These are phyloP conservation scores for Leavenworthia alabamica DNA, from an alignment of 345 rosid genomes.

Conservation along the genomic window DNA sequence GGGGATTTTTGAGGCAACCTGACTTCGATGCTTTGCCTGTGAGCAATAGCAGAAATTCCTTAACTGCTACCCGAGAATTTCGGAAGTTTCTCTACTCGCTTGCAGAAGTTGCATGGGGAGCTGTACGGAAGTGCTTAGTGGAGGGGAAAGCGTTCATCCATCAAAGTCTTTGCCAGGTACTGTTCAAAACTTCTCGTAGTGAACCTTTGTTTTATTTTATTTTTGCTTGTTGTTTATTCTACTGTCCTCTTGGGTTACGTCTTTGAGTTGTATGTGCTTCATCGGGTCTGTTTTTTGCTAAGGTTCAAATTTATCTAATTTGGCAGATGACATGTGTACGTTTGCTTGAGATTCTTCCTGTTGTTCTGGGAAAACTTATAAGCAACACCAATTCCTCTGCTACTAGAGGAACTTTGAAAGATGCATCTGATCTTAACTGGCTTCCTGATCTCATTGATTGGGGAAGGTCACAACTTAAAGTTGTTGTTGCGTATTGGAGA, in stretches of 20 bases:
- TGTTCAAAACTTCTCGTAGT: not conserved
- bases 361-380: slow-evolving; percentile 50
- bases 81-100: slow-evolving; percentile 44
- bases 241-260: slow-evolving; percentile 1
- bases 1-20: slow-evolving; percentile 82
- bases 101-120: slow-evolving; percentile 62
- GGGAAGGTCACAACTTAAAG: slow-evolving; percentile 89
- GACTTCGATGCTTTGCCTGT: slow-evolving; percentile 35
- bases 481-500: slow-evolving; percentile 77
- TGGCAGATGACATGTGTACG: slow-evolving; percentile 93
- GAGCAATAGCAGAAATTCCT: slow-evolving; percentile 23
- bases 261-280: slow-evolving; percentile 6
- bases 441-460: slow-evolving; percentile 84
- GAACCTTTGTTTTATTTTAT: not conserved
- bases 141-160: slow-evolving; percentile 77
- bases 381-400: slow-evolving; percentile 27
- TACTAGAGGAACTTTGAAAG: slow-evolving; percentile 32
- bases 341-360: slow-evolving; percentile 80
- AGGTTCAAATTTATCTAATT: slow-evolving; percentile 15
- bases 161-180: slow-evolving; percentile 80
- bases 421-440: slow-evolving; percentile 55
- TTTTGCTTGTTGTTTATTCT: slow-evolving; percentile 1
- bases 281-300: slow-evolving; percentile 1
- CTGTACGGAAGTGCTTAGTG: slow-evolving; percentile 57
- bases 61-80: slow-evolving; percentile 34